Conservation (phyloP, 306 rosid genomes). For the Mucuna pruriens region DNA sequence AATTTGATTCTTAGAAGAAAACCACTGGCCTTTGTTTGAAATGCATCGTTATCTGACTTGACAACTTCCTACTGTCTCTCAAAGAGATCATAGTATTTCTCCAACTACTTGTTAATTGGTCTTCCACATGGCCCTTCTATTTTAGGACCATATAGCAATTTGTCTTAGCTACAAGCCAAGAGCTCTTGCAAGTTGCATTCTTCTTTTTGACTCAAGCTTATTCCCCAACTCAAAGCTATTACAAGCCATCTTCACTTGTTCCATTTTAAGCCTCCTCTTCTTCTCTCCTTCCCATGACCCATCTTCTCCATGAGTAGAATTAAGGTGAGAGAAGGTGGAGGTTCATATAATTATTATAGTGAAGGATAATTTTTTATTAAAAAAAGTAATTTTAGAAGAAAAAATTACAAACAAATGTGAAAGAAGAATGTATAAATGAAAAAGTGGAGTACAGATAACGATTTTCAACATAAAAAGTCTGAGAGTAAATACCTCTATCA, state of each 20-base stretch:
- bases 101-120: conserved; percentile 91
- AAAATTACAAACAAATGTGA: too few relatives aligned
- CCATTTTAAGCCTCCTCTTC: conserved; percentile 89
- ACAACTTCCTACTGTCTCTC: conserved; percentile 78
- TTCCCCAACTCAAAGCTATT: conserved; percentile 93
- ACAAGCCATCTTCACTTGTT: conserved; percentile 92
- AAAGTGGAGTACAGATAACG: too few relatives aligned
- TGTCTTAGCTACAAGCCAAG: conserved; percentile 90
- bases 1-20: conserved; percentile 8
- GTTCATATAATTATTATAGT: too few relatives aligned
- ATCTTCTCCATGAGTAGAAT: conserved; percentile 82
- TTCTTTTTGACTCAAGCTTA: conserved; percentile 95
- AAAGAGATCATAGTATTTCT: conserved; percentile 87
- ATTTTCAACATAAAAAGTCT: too few relatives aligned
- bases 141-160: conserved; percentile 93
- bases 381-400: too few relatives aligned
- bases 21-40: conserved; percentile 70
- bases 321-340: too few relatives aligned
- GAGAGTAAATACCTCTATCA: too few relatives aligned
- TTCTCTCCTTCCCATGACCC: conserved; percentile 92
- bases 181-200: conserved; percentile 91
- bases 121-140: conserved; percentile 96
- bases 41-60: conserved; percentile 75
- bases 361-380: too few relatives aligned
- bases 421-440: too few relatives aligned